Conservation (phyloP, 805 yeast species). For the Metschnikowia reukaufii region DNA sequence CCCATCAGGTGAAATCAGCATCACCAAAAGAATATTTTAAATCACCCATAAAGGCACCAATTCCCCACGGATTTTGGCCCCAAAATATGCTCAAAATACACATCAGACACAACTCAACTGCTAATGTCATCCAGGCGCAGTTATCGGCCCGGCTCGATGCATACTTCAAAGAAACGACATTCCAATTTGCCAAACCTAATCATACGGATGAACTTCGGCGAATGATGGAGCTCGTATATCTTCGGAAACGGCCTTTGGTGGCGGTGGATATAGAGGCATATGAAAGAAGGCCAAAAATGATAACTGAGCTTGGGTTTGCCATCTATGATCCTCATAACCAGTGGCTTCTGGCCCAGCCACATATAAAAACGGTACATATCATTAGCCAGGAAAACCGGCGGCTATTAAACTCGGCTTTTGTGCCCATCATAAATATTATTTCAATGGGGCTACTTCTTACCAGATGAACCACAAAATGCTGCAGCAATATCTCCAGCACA, state of each 20-base stretch:
- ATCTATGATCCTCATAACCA: slow-evolving; percentile 25
- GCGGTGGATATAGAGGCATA: slow-evolving; percentile 31
- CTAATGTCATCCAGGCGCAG: slow-evolving; percentile 6
- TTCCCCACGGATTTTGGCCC: not conserved
- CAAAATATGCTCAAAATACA: not conserved
- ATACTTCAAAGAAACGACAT: slow-evolving; percentile 13
- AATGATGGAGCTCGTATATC: slow-evolving; percentile 24
- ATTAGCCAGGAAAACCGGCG: slow-evolving; percentile 21
- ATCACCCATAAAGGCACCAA: not conserved
- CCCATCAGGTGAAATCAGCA: too few species aligned
- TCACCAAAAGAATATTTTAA: not conserved
- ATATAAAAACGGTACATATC: slow-evolving; percentile 22
- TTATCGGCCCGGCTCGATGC: slow-evolving; percentile 8
- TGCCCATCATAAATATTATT: slow-evolving; percentile 24
- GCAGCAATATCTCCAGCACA: slow-evolving; percentile 9
- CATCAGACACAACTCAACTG: slow-evolving; percentile 3
- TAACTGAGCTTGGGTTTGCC: slow-evolving; percentile 29
- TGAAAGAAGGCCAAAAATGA: slow-evolving; percentile 17
- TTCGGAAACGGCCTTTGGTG: slow-evolving; percentile 24
- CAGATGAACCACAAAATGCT: slow-evolving; percentile 16
- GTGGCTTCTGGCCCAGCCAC: slow-evolving; percentile 19
- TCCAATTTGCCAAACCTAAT: slow-evolving; percentile 11
- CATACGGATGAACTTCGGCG: slow-evolving; percentile 12
- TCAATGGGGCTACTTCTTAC: slow-evolving; percentile 25
- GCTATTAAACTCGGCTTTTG: slow-evolving; percentile 20